phyloP scores from a whole-genome alignment of 768 basidiomycete genomes.

The Dictyophora rubrovolvata region DNA sequence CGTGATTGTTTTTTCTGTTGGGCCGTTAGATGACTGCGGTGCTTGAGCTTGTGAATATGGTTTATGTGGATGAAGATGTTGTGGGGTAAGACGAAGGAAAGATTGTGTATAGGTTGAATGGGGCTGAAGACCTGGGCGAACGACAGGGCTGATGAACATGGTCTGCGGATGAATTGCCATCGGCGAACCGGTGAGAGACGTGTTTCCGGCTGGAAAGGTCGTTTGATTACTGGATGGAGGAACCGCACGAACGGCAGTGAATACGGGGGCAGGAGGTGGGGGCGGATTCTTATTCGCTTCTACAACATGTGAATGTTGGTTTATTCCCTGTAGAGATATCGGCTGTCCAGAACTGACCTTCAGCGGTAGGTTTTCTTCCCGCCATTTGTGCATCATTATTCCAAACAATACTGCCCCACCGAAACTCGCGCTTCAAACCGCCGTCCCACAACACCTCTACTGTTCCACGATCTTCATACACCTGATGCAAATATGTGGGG shows the following conservation, averaged over 20 bases:
- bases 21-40: too few species aligned
- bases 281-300: neutral
- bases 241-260: neutral
- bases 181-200: too few species aligned
- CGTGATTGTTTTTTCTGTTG: too few species aligned
- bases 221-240: too few species aligned
- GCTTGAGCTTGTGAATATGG: neutral
- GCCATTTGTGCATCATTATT: neutral
- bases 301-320: neutral
- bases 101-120: neutral
- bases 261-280: neutral
- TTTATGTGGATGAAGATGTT: neutral
- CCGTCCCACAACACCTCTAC: slow-evolving; percentile 79
- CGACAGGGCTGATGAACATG: neutral
- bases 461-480: slow-evolving; percentile 56
- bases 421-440: slow-evolving; percentile 64
- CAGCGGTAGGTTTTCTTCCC: slow-evolving; percentile 3
- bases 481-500: slow-evolving; percentile 19
- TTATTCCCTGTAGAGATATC: neutral
- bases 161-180: neutral
- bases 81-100: neutral
- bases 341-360: neutral
- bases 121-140: neutral
- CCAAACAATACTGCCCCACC: slow-evolving; percentile 68
- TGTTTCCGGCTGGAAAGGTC: too few species aligned